Base-by-base conservation (phyloP, 805 yeast species). In the Citeromyces nyonsensis region DNA sequence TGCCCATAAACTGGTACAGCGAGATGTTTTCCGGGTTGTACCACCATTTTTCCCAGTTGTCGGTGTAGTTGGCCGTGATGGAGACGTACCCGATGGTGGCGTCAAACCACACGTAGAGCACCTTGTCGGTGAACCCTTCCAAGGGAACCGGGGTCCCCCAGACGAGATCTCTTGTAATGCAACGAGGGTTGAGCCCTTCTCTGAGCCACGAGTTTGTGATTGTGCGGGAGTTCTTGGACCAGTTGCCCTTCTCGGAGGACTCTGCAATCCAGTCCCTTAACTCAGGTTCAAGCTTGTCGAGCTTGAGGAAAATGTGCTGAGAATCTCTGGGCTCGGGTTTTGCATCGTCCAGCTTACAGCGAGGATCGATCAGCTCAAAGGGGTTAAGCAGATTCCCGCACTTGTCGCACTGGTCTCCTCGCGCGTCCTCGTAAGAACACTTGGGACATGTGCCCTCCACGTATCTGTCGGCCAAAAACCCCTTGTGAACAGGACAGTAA, bases 91-190 rank as follows among this genome's bases (percentile, higher is more conserved):
- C 99, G 44, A 91, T 91, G 32, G 95, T 72, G 26, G 99, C 99
- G 59, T 91, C 99, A 45, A 91, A 91, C 99, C 99, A 91, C 37
- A 91, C 99, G 51, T 91, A 91, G 46, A 91, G 63, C 9, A 91
- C 98, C 58, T 91, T 91, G 35, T 84, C 77, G 43, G 78, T 73
- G 61, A 66, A 91, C 33, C 74, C 82, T 44, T 81, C 78, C 42
- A 83, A 61, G 32, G 99, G 99, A 18, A 91, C 97, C 6, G 97
- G 95, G 6, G 95, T 85, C 54, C 99, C 99, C 99, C 99, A 91
- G 31, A 74, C 74, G 51, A 91, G 69, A 53, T 91, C 99, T 62
- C 99, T 77, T 11, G 98, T 91, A 53, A 91, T 91, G 61, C 96
- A 83, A 56, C 97, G 76, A 39, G 97, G 91, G 40, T 71, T 73